phyloP scores from a whole-genome alignment of 2,329 filamentous ascomycete genomes.

The Colletotrichum sp. region DNA sequence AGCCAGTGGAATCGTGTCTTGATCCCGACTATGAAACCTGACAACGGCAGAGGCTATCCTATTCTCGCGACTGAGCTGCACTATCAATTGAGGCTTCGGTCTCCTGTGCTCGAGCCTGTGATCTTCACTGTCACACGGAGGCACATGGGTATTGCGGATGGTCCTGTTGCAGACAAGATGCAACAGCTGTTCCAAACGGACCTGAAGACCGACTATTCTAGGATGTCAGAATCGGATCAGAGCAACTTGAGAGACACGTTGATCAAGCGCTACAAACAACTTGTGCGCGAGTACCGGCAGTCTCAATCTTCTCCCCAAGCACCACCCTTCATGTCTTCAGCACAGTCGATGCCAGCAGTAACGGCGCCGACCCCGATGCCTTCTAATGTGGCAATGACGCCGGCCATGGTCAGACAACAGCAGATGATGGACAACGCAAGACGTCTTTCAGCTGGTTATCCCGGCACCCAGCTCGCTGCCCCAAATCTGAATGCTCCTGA shows the following conservation, averaged over 20 bases:
- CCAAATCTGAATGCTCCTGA: not conserved
- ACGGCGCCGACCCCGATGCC: not conserved
- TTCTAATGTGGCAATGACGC: not conserved
- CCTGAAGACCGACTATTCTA: constrained; percentile 21
- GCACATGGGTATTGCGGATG: constrained; percentile 46
- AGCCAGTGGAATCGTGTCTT: constrained; percentile 40
- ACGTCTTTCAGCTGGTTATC: not conserved
- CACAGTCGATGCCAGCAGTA: not conserved
- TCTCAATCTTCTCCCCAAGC: not conserved
- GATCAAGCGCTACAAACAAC: constrained; percentile 2
- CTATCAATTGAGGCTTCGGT: constrained; percentile 50
- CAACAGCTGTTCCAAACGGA: constrained; percentile 25
- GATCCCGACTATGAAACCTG: constrained; percentile 34
- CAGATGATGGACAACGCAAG: not conserved
- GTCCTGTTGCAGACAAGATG: constrained; percentile 34
- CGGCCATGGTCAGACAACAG: not conserved
- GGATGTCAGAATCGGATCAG: not conserved
- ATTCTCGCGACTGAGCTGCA: constrained; percentile 63
- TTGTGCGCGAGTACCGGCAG: not conserved
- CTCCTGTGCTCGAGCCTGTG: constrained; percentile 56
- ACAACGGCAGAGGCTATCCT: constrained; percentile 46
- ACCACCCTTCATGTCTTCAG: not conserved
- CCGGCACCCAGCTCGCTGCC: not conserved
- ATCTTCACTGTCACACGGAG: constrained; percentile 58
- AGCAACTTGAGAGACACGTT: not conserved